Evolutionary conservation across 2,329 filamentous ascomycete genomes (phyloP).

Genomic region (Ophiostoma perfectum): DNA sequence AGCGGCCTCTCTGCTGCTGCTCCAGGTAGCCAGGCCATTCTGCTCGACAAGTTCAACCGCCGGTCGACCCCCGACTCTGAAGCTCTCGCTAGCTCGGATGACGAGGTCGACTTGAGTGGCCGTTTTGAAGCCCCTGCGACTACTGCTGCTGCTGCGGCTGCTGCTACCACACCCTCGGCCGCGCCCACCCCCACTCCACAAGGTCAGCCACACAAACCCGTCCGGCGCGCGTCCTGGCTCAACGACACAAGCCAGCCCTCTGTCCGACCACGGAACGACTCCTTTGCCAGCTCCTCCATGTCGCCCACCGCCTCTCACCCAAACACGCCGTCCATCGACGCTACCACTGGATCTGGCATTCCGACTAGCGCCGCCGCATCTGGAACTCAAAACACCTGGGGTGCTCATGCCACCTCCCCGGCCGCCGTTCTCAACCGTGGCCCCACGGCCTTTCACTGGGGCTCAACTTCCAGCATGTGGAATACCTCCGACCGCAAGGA

Average conservation of each 20-base stretch:
- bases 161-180: not conserved
- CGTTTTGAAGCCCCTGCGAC: slow-evolving; percentile 35
- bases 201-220: slow-evolving; percentile 53
- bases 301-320: slow-evolving; percentile 72
- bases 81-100: slow-evolving; percentile 87
- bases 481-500: slow-evolving; percentile 70
- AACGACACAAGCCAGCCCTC: slow-evolving; percentile 69
- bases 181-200: slow-evolving; percentile 28
- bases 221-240: slow-evolving; percentile 75
- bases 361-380: not conserved
- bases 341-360: slow-evolving; percentile 35
- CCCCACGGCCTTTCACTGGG: slow-evolving; percentile 59
- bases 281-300: slow-evolving; percentile 70
- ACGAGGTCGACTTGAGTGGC: slow-evolving; percentile 66
- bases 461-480: slow-evolving; percentile 65
- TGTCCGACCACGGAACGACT: slow-evolving; percentile 64
- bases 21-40: slow-evolving; percentile 56
- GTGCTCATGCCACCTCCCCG: slow-evolving; percentile 46
- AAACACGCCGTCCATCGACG: slow-evolving; percentile 68
- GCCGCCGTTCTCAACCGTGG: slow-evolving; percentile 44
- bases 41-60: slow-evolving; percentile 72
- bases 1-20: slow-evolving; percentile 42
- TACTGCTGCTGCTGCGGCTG: not conserved
- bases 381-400: slow-evolving; percentile 42
- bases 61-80: slow-evolving; percentile 92